These are phyloP conservation scores for Talaromyces sp. DNA, from an alignment of 2,329 filamentous ascomycete species.

Conservation along the genomic window DNA sequence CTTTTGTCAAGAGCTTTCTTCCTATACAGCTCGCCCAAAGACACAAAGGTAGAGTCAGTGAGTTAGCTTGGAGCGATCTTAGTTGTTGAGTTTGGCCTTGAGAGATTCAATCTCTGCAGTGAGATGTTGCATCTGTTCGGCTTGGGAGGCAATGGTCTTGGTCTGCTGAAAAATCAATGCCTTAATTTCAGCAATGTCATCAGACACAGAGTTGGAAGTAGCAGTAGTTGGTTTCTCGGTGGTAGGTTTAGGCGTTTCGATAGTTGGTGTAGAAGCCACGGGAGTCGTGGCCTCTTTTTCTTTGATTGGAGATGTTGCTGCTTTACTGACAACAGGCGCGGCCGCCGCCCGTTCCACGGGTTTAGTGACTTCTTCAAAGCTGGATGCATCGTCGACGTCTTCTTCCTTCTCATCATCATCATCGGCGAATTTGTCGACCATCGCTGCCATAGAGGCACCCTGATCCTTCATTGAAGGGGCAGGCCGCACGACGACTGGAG, in stretches of 20 bases:
- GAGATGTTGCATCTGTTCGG: constrained; percentile 65
- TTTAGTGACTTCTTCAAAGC: constrained; percentile 80
- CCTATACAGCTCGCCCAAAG: not conserved
- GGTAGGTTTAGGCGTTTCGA: constrained; percentile 32
- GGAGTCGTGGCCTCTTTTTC: constrained; percentile 5
- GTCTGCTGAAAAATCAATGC: constrained; percentile 70
- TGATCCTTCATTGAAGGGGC: constrained; percentile 75
- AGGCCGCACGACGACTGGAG: constrained; percentile 38
- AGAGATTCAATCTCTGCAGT: constrained; percentile 71
- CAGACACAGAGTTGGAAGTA: constrained; percentile 52
- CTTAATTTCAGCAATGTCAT: constrained; percentile 71
- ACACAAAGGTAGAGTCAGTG: not conserved
- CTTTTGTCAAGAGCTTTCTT: not conserved
- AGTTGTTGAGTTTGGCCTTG: constrained; percentile 43
- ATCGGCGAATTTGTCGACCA: constrained; percentile 83
- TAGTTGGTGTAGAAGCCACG: constrained; percentile 31
- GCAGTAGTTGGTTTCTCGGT: constrained; percentile 24
- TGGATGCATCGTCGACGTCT: constrained; percentile 59
- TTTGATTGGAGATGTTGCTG: not conserved
- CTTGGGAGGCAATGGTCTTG: constrained; percentile 70
- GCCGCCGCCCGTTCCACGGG: constrained; percentile 56
- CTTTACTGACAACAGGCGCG: constrained; percentile 18
- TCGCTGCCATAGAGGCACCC: constrained; percentile 76
- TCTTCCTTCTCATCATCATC: constrained; percentile 55
- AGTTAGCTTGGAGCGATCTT: not conserved